Base-by-base conservation (phyloP, 805 yeast species). In the Yarrowia bubula region DNA sequence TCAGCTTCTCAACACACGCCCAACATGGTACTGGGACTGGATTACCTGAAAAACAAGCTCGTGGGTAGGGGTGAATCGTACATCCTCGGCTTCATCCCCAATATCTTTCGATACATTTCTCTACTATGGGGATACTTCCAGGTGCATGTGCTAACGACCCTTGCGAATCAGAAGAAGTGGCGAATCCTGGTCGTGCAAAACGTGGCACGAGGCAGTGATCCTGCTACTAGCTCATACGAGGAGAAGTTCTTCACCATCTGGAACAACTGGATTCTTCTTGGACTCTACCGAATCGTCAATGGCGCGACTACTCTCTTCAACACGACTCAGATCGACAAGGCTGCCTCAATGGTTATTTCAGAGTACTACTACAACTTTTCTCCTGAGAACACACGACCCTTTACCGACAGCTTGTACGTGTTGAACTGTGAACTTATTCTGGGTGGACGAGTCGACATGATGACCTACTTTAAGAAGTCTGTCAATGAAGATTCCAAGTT, bases 81-180 rank as follows among this genome's bases (percentile, higher is more conserved):
- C 51, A 33, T 58, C 15, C 51, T 58, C 28, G 50, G 51, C 33
- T 58, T 58, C 51, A 58, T 58, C 22, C 64, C 64, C 41, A 43
- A 44, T 35, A 43, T 58, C 39, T 58, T 58, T 35, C 17, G 43
- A 32, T 43, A 43, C 43, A 43, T 58, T 22, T 17, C 51, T 13
- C 42, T 43, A 3, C 11, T 14, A 15, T 58, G 64, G 64, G 51
- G 51, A 17, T 37, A 43, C 51, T 53, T 64, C 22, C 65, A 57
- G 43, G 38, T 64, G 32, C 43, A 57, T 46, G 65, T 64, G 39
- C 33, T 55, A 22, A 43, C 65, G 13, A 22, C 64, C n/a, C 32
- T 48, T 33, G 37, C 60, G n/a, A 50, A 35, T 39, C 48, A 63
- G 47, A 63, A 63, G n/a, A 51, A 63, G 33, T 55, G 61, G 61